A percentile compares a stretch with the other conserved stretches of the same genome.
Evolutionary conservation across 2,329 filamentous ascomycete species (phyloP).

Genomic region (Dactylellina parvicollis): DNA sequence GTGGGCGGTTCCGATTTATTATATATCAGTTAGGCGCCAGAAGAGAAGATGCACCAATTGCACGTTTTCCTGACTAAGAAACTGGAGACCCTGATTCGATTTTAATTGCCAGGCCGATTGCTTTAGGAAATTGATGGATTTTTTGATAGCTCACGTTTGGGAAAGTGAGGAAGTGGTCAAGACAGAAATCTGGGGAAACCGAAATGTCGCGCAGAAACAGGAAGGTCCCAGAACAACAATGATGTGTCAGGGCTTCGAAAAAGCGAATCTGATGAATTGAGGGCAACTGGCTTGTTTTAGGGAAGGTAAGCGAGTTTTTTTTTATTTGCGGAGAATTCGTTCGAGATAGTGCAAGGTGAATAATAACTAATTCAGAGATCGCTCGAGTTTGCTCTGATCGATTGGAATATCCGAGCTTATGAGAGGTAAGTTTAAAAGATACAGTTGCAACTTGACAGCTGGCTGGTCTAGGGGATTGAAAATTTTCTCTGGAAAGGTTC

Average conservation of each 20-base stretch:
- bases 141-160: constrained; percentile 29
- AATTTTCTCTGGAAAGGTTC: background rate
- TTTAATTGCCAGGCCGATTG: constrained; percentile 27
- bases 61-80: constrained; percentile 35
- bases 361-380: constrained; percentile 26
- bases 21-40: constrained; percentile 42
- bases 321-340: constrained; percentile 6
- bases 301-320: constrained; percentile 33
- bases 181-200: constrained; percentile 50
- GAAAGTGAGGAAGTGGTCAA: constrained; percentile 33
- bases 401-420: constrained; percentile 22
- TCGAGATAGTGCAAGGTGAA: constrained; percentile 8
- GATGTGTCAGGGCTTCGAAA: constrained; percentile 26
- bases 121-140: constrained; percentile 11
- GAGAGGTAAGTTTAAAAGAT: background rate
- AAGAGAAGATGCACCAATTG: constrained; percentile 35
- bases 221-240: constrained; percentile 48
- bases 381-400: constrained; percentile 7
- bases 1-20: constrained; percentile 11
- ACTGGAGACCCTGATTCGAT: constrained; percentile 19
- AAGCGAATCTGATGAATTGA: constrained; percentile 30
- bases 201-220: constrained; percentile 36
- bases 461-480: constrained; percentile 6
- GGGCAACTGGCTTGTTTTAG: constrained; percentile 22
- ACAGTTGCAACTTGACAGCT: constrained; percentile 13